Evolutionary conservation across 2,329 filamentous ascomycete species (phyloP), one percentile per base, ranked within the genome.

Genomic region (Ilyonectria mors-panacis): DNA sequence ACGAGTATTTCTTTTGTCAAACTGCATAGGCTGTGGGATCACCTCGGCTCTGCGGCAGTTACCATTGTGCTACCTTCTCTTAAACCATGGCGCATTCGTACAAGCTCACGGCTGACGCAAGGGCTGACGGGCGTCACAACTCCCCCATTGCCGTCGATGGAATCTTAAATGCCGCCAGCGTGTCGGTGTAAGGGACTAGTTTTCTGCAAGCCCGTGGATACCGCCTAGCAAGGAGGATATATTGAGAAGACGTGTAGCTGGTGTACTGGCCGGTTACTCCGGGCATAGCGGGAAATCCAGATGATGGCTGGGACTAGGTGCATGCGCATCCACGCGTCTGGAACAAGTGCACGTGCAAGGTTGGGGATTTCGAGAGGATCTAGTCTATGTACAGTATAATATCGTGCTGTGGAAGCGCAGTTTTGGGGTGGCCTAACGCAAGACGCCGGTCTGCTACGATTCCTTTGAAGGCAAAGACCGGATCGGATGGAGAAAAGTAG

Each of bases 291-390:
- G 48, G n/a, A 28, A 45, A 54, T 23, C 42, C 35, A 48, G 56
- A 33, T 9, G 28, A 44, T n/a, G 50, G 48, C 37, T 51, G 23
- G 28, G 28, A 30, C 28, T 51, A 28, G 30, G 30, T 33, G n/a
- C 7, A 19, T 30, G 21, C 44, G 42, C 50, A 48, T 55, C 19
- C 23, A 59, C 35, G 37, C 28, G 21, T 15, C 19, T 54, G 28
- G 33, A 51, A 33, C 19, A 10, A 35, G 35, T 13, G n/a, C 59
- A 67, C 48, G 44, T 54, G 51, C 35, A 33, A 61, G 13, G 44
- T 28, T 23, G 33, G 21, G 35, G 28, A 21, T 21, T 39, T 48
- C 21, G 21, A 50, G 48, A 63, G 48, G 23, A 26, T 56, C n/a
- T 48, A 42, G 39, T 42, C 15, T n/a, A 42, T 15, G 39, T 30